Evolutionary conservation across 2,329 filamentous ascomycete genomes (phyloP).

Genomic region (Fonsecaea monophora): DNA sequence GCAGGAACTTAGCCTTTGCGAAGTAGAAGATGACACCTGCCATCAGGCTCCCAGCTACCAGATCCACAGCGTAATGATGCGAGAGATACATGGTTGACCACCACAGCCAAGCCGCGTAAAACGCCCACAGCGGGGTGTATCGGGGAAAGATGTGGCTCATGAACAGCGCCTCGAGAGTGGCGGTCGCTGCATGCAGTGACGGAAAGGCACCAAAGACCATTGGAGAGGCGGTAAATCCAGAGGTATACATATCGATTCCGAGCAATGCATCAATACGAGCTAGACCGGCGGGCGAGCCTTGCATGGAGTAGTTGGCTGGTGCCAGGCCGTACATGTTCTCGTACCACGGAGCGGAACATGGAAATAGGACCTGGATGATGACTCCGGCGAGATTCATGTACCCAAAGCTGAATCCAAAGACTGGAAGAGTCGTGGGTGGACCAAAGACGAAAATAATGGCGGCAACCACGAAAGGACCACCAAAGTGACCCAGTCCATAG

Average conservation of each 20-base stretch:
- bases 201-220: constrained; percentile 96
- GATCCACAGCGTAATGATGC: constrained; percentile 94
- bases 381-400: constrained; percentile 92
- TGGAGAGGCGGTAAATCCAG: constrained; percentile 86
- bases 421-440: constrained; percentile 81
- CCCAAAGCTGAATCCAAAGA: constrained; percentile 86
- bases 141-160: constrained; percentile 91
- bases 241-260: constrained; percentile 90
- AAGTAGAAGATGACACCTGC: constrained; percentile 83
- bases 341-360: constrained; percentile 96
- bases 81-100: constrained; percentile 99
- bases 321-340: constrained; percentile 90
- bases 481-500: constrained; percentile 91
- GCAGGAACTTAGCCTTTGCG: constrained; percentile 78
- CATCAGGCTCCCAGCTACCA: constrained; percentile 82
- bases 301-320: constrained; percentile 90
- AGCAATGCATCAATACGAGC: constrained; percentile 89
- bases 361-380: constrained; percentile 85
- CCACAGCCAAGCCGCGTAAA: constrained; percentile 92
- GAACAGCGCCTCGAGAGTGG: constrained; percentile 87
- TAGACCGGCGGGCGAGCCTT: constrained; percentile 85
- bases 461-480: constrained; percentile 79
- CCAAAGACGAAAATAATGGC: constrained; percentile 84
- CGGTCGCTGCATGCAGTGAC: constrained; percentile 87
- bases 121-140: constrained; percentile 77